These are phyloP conservation scores for Nemania abortiva DNA, from an alignment of 2,329 filamentous ascomycete genomes.

Conservation along the genomic window DNA sequence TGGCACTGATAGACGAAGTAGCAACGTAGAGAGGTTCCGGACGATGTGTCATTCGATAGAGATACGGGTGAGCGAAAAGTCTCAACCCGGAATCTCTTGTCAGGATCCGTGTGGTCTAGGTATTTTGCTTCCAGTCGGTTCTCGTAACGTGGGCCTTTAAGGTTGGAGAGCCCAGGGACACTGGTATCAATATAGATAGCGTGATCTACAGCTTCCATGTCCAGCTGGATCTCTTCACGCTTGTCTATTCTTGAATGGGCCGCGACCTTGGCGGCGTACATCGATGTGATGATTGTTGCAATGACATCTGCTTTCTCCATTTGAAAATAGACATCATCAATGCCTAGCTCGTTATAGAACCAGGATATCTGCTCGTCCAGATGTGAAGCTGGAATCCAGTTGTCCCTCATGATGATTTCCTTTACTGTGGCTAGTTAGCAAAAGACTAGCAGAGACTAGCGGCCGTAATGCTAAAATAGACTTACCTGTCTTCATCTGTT, in stretches of 20 bases:
- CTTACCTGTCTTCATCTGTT: conserved; percentile 87
- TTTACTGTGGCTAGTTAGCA: conserved; percentile 70
- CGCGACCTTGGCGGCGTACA: conserved; percentile 97
- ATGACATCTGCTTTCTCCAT: conserved; percentile 89
- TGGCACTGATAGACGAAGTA: conserved; percentile 99
- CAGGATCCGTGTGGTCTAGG: conserved; percentile 80
- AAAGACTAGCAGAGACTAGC: neutral
- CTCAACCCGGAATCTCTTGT: conserved; percentile 89
- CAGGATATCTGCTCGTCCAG: conserved; percentile 88
- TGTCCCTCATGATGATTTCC: conserved; percentile 80
- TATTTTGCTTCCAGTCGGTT: conserved; percentile 95
- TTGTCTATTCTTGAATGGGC: conserved; percentile 94
- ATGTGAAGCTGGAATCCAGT: conserved; percentile 87
- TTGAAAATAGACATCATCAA: conserved; percentile 98
- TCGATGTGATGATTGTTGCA: conserved; percentile 91
- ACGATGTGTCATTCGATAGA: conserved; percentile 74
- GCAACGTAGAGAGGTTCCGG: conserved; percentile 88
- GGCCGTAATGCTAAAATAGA: neutral
- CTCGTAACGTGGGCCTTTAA: conserved; percentile 90
- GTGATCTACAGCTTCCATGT: conserved; percentile 94
- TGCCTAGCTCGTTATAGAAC: conserved; percentile 98
- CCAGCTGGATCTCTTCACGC: conserved; percentile 90
- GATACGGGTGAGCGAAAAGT: conserved; percentile 93
- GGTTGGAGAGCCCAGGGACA: conserved; percentile 81
- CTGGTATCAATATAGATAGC: conserved; percentile 99